A percentile compares a stretch with the other conserved stretches of the same genome.
phyloP scores from a whole-genome alignment of 1,284 basidiomycete genomes.

The Mycena sp. region DNA sequence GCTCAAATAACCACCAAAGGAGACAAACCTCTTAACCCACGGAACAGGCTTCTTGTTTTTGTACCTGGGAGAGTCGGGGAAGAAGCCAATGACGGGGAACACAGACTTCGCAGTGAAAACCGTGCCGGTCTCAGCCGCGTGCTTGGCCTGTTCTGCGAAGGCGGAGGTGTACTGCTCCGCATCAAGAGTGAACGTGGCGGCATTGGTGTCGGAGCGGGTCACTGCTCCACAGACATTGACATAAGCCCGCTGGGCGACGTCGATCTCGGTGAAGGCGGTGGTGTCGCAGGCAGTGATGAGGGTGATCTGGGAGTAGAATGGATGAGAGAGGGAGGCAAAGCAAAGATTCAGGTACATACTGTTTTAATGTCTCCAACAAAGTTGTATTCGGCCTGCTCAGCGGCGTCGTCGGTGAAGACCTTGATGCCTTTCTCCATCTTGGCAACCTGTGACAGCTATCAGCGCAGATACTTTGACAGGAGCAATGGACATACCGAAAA shows the following conservation, averaged over 20 bases:
- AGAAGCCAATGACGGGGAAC: neutral
- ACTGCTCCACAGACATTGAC: neutral
- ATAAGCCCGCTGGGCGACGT: neutral
- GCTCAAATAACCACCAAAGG: neutral
- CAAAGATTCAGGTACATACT: neutral
- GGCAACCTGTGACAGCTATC: neutral
- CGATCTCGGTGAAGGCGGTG: neutral
- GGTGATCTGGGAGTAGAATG: neutral
- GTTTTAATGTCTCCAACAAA: neutral
- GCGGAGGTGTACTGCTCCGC: neutral
- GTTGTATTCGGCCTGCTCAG: neutral
- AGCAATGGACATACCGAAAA: neutral
- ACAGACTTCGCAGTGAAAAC: neutral
- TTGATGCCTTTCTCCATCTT: neutral
- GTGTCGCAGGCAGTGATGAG: neutral
- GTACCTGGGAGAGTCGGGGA: constrained; percentile 2
- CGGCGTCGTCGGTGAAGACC: neutral
- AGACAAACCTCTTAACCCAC: neutral
- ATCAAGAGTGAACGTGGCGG: neutral
- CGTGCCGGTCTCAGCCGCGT: neutral
- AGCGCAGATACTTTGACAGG: neutral
- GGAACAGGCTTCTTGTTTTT: neutral
- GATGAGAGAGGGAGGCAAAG: neutral
- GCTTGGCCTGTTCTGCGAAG: neutral
- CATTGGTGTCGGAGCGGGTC: neutral